A percentile compares a stretch with the other conserved stretches of the same genome.
These are phyloP conservation scores for Penicillium polonicum DNA, from an alignment of 2,329 filamentous ascomycete genomes.

Conservation along the genomic window DNA sequence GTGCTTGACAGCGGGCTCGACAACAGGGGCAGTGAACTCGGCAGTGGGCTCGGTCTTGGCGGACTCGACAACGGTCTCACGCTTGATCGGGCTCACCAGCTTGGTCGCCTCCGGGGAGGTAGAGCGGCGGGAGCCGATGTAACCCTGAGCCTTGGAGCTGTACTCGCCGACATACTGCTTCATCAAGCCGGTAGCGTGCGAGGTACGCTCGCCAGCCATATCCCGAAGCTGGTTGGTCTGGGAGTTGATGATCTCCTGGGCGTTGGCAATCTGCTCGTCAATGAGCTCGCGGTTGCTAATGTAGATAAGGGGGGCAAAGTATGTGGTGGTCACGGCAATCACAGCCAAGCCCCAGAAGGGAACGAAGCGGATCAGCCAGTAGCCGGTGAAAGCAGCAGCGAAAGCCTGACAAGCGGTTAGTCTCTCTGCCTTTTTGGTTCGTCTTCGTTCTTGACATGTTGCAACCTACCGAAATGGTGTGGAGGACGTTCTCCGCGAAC, in stretches of 20 bases:
- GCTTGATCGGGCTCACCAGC: conserved; percentile 17
- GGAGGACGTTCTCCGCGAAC: conserved; percentile 64
- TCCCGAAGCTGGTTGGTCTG: conserved; percentile 62
- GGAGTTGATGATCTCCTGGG: conserved; percentile 54
- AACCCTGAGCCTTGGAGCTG: conserved; percentile 59
- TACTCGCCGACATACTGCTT: conserved; percentile 61
- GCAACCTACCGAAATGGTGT: conserved; percentile 58
- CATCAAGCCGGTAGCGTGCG: conserved; percentile 57
- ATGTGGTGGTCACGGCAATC: conserved; percentile 56
- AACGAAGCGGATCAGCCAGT: conserved; percentile 65
- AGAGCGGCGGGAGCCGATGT: conserved; percentile 45
- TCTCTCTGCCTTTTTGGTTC: background rate
- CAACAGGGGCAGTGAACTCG: conserved; percentile 33
- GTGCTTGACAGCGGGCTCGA: conserved; percentile 42
- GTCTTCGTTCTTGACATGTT: background rate
- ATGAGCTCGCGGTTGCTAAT: conserved; percentile 65
- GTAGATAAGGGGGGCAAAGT: conserved; percentile 62
- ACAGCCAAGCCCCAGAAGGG: conserved; percentile 65
- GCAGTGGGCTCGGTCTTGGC: conserved; percentile 17
- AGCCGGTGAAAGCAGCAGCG: conserved; percentile 57
- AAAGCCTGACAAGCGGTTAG: conserved; percentile 52
- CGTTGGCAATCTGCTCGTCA: conserved; percentile 58
- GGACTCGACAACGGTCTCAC: conserved; percentile 1
- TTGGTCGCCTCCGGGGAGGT: conserved; percentile 36
- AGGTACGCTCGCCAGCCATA: conserved; percentile 60